Evolutionary conservation across 2,329 filamentous ascomycete species (phyloP).

Genomic region (Beauveria bassiana): DNA sequence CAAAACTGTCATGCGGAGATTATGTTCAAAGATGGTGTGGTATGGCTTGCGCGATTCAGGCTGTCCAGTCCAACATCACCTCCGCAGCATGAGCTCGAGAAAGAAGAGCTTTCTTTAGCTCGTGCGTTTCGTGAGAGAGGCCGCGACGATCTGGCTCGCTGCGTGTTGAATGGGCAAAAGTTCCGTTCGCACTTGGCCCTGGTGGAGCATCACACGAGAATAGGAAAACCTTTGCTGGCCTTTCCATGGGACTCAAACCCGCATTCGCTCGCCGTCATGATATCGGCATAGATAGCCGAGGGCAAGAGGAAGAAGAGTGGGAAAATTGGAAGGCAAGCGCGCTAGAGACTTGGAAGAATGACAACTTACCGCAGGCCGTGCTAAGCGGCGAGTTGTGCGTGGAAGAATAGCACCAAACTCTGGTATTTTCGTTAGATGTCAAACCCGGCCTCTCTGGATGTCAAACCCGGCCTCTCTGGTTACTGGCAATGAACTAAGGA

Average conservation of each 20-base stretch:
- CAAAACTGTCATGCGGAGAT: constrained; percentile 22
- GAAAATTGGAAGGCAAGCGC: not conserved
- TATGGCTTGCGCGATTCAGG: constrained; percentile 21
- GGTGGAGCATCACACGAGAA: not conserved
- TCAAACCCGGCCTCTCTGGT: too few relatives aligned
- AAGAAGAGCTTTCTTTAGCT: constrained; percentile 13
- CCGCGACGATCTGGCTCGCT: constrained; percentile 15
- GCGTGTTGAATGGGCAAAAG: constrained; percentile 12
- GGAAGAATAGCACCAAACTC: not conserved
- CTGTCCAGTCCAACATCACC: constrained; percentile 16
- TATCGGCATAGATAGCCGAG: not conserved
- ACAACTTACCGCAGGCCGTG: not conserved
- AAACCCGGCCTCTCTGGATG: too few relatives aligned
- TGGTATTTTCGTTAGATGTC: too few relatives aligned
- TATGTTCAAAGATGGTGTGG: constrained; percentile 19
- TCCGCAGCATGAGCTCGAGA: constrained; percentile 15
- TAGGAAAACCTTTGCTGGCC: constrained; percentile 9
- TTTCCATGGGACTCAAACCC: constrained; percentile 13
- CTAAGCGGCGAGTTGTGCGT: not conserved
- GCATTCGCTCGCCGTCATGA: not conserved
- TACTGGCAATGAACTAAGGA: too few relatives aligned
- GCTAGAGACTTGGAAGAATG: not conserved
- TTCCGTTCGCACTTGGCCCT: constrained; percentile 15
- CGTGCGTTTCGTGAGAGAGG: constrained; percentile 11
- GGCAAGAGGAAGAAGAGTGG: not conserved